Percentiles rank a stretch among this genome's conserved stretches.
These are phyloP conservation scores for Cutaneotrichosporon sp. DNA, from an alignment of 1,284 basidiomycete species.

Conservation along the genomic window DNA sequence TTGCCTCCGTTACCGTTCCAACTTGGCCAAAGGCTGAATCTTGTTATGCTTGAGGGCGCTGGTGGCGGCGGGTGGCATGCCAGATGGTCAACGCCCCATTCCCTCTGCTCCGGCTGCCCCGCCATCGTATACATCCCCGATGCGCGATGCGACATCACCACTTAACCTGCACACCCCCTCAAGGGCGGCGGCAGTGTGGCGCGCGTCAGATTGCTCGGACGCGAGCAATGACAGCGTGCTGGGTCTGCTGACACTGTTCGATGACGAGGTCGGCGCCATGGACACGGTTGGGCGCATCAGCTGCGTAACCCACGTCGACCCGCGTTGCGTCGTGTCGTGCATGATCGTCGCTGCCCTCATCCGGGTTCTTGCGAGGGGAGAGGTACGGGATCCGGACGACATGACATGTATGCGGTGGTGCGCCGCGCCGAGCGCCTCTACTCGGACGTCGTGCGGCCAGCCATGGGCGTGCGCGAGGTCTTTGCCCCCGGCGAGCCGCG, in stretches of 20 bases:
- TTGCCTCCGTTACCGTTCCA: too few relatives aligned
- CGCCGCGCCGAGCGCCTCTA: neutral
- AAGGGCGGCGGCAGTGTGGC: conserved; percentile 11
- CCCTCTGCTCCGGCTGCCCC: too few relatives aligned
- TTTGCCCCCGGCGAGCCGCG: conserved; percentile 6
- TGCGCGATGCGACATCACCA: too few relatives aligned
- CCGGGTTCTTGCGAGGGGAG: conserved; percentile 14
- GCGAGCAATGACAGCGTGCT: conserved; percentile 18
- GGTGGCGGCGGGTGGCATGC: too few relatives aligned
- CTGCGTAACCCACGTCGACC: conserved; percentile 20
- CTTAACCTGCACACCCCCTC: conserved; percentile 11
- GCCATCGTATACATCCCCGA: too few relatives aligned
- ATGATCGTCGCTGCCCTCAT: conserved; percentile 18
- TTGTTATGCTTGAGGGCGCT: too few relatives aligned
- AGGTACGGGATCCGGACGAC: neutral
- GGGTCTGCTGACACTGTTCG: conserved; percentile 9
- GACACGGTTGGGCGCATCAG: conserved; percentile 12
- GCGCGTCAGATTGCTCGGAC: neutral
- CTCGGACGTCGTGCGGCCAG: neutral
- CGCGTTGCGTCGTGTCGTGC: conserved; percentile 17
- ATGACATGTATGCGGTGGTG: conserved; percentile 8
- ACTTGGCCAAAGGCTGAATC: too few relatives aligned
- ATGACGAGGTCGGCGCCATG: conserved; percentile 7
- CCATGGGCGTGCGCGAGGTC: neutral
- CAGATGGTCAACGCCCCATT: too few relatives aligned